A percentile compares a stretch with the other conserved stretches of the same genome.
phyloP scores from a whole-genome alignment of 2,329 filamentous ascomycete genomes.

The Fusarium begoniae region DNA sequence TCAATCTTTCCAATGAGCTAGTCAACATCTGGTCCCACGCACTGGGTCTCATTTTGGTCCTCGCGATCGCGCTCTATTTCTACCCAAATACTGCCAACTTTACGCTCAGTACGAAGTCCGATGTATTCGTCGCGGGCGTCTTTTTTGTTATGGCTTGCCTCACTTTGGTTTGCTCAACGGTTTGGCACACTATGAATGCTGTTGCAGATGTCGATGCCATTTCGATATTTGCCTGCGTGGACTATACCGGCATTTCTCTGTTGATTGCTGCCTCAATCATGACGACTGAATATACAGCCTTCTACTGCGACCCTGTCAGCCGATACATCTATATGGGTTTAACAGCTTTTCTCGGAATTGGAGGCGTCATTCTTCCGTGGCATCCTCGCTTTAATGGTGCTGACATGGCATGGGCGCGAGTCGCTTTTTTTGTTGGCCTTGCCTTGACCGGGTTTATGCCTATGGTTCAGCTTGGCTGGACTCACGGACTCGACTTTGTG shows the following conservation, averaged over 20 bases:
- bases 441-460: constrained; percentile 90
- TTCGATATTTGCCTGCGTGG: constrained; percentile 95
- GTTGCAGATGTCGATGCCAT: constrained; percentile 90
- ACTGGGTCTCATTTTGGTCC: constrained; percentile 86
- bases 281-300: constrained; percentile 97
- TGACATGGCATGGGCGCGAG: constrained; percentile 93
- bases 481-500: constrained; percentile 83
- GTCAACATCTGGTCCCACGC: constrained; percentile 99
- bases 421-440: constrained; percentile 89
- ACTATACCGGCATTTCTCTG: constrained; percentile 97
- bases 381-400: constrained; percentile 91
- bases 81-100: constrained; percentile 92
- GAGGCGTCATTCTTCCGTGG: constrained; percentile 93
- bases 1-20: constrained; percentile 88
- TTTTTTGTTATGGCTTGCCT: constrained; percentile 98
- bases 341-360: constrained; percentile 83
- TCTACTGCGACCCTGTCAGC: constrained; percentile 93
- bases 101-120: constrained; percentile 82
- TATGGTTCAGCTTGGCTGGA: constrained; percentile 81
- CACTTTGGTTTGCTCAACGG: constrained; percentile 91
- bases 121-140: constrained; percentile 88
- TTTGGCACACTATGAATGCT: constrained; percentile 99
- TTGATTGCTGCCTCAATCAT: constrained; percentile 96
- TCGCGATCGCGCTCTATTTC: constrained; percentile 93
- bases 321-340: constrained; percentile 86